phyloP scores from a whole-genome alignment of 108 stramenopile genomes.

The Skeletonema costatum region DNA sequence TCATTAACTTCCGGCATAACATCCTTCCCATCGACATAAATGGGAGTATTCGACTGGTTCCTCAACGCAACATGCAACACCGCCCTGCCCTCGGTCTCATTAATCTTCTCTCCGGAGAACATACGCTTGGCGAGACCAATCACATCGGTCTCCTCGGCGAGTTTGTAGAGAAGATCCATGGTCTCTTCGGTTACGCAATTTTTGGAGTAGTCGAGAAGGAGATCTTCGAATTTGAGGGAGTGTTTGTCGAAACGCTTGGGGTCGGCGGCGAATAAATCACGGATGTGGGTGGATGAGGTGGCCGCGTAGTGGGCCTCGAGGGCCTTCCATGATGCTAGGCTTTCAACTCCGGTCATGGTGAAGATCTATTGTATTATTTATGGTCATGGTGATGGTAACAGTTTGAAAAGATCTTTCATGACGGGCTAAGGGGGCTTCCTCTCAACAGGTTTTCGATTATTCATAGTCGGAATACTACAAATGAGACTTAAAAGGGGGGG shows the following conservation, averaged over 20 bases:
- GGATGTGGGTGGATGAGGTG: slow-evolving; percentile 64
- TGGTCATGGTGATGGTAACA: not conserved
- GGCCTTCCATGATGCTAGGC: slow-evolving; percentile 69
- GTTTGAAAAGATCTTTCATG: no score
- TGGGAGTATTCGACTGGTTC: slow-evolving; percentile 80
- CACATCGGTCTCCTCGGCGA: slow-evolving; percentile 82
- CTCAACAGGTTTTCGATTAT: no score
- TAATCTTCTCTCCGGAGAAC: slow-evolving; percentile 91
- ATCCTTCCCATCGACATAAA: slow-evolving; percentile 87
- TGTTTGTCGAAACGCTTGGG: slow-evolving; percentile 70
- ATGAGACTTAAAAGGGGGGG: no score
- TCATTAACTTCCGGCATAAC: slow-evolving; percentile 92
- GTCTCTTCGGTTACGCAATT: slow-evolving; percentile 91
- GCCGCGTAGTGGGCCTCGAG: slow-evolving; percentile 64
- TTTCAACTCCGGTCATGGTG: slow-evolving; percentile 60
- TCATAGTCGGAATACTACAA: no score
- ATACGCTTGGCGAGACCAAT: slow-evolving; percentile 83
- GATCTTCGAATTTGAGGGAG: slow-evolving; percentile 75
- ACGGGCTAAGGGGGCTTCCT: no score
- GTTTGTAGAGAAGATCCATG: slow-evolving; percentile 83
- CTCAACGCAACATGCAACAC: slow-evolving; percentile 83
- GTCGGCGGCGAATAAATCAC: slow-evolving; percentile 74
- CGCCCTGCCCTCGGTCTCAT: slow-evolving; percentile 80
- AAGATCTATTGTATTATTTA: not conserved
- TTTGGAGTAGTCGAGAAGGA: slow-evolving; percentile 93